Conservation (phyloP, 441 rosid genomes). For the Jatropha multifida region DNA sequence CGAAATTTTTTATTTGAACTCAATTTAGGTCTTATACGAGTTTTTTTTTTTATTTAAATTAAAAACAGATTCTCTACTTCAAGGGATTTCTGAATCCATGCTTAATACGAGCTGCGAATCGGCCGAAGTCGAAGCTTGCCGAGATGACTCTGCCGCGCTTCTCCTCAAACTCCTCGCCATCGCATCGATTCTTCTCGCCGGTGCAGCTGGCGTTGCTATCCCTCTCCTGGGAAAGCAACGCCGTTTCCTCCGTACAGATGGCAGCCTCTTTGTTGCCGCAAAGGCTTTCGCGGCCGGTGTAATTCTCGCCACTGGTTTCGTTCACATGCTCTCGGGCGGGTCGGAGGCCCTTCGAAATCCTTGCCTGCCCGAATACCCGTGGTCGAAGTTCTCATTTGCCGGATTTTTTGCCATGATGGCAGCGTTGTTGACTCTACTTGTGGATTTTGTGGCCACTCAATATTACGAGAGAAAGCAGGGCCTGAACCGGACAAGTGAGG, state of each 20-base stretch:
- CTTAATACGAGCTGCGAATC: slow-evolving; percentile 37
- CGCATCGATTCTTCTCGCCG: slow-evolving; percentile 65
- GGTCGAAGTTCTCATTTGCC: slow-evolving; percentile 81
- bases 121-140: slow-evolving; percentile 47
- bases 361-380: slow-evolving; percentile 70
- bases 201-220: slow-evolving; percentile 58
- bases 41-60: background rate
- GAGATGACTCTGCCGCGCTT: slow-evolving; percentile 55
- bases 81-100: slow-evolving; percentile 33
- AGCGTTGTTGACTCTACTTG: slow-evolving; percentile 62
- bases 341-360: slow-evolving; percentile 53
- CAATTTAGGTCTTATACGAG: background rate
- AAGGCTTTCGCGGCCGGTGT: slow-evolving; percentile 96
- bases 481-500: slow-evolving; percentile 38
- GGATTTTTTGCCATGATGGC: slow-evolving; percentile 90
- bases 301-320: slow-evolving; percentile 89
- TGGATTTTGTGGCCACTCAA: slow-evolving; percentile 82
- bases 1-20: background rate
- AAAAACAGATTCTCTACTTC: slow-evolving; percentile 36
- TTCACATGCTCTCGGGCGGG: slow-evolving; percentile 80
- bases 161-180: slow-evolving; percentile 66
- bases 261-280: slow-evolving; percentile 65
- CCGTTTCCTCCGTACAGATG: slow-evolving; percentile 52
- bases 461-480: slow-evolving; percentile 81
- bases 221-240: slow-evolving; percentile 66